Percentiles rank a stretch among this genome's conserved stretches.
These are phyloP conservation scores for Aspergillus eucalypticola DNA, from an alignment of 2,329 filamentous ascomycete species.

Conservation along the genomic window DNA sequence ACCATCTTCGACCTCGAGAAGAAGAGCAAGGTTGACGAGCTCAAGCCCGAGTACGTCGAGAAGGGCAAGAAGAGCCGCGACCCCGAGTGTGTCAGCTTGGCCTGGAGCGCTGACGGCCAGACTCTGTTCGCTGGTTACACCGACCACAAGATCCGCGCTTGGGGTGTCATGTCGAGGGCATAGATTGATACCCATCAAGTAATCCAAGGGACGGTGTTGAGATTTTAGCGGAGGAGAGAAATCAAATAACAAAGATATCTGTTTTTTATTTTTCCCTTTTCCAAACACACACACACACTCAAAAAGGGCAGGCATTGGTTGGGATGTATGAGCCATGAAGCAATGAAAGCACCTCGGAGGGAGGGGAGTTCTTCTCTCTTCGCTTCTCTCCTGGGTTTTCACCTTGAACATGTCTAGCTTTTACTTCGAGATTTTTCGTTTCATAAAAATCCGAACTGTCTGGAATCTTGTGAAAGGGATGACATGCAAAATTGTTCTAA, in stretches of 20 bases:
- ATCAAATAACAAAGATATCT: constrained; percentile 17
- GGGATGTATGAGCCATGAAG: constrained; percentile 48
- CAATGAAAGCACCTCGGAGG: constrained; percentile 40
- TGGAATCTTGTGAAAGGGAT: constrained; percentile 35
- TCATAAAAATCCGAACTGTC: constrained; percentile 30
- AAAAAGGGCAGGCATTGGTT: constrained; percentile 40
- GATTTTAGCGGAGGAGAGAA: constrained; percentile 26
- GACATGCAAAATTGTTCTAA: constrained; percentile 43
- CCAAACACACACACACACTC: constrained; percentile 28
- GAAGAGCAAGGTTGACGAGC: constrained; percentile 99
- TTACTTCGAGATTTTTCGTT: constrained; percentile 36
- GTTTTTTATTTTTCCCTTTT: constrained; percentile 26
- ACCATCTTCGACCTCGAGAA: constrained; percentile 99
- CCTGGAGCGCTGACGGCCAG: constrained; percentile 98
- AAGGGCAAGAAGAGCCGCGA: constrained; percentile 99
- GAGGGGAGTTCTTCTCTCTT: constrained; percentile 18
- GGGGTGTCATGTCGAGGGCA: constrained; percentile 95
- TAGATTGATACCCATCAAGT: constrained; percentile 49
- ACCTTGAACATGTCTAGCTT: constrained; percentile 36
- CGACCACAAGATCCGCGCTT: constrained; percentile 97
- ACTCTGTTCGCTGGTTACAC: constrained; percentile 99
- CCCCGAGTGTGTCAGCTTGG: constrained; percentile 95
- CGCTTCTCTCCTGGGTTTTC: constrained; percentile 24
- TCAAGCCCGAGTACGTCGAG: constrained; percentile 96
- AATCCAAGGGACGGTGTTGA: background rate